Evolutionary conservation across 1,139 yeast genomes (phyloP).

Genomic region (Sugiyamaella japonica): DNA sequence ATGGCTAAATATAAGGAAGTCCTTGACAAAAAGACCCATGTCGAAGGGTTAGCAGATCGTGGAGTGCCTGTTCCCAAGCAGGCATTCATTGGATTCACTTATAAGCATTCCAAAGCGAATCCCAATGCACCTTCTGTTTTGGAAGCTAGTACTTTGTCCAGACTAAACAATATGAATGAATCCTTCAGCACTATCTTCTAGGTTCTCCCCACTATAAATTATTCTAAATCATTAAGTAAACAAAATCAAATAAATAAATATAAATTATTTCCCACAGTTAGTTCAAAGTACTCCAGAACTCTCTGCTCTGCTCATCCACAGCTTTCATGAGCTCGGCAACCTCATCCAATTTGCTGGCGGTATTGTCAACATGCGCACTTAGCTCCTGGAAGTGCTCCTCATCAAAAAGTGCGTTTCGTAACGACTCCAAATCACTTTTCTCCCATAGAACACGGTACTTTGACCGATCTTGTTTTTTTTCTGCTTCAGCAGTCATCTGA

Average conservation of each 20-base stretch:
- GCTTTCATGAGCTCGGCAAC: constrained; percentile 46
- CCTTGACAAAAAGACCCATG: constrained; percentile 71
- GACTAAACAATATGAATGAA: constrained; percentile 24
- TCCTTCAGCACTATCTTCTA: constrained; percentile 30
- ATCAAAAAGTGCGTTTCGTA: constrained; percentile 45
- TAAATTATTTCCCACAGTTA: neutral
- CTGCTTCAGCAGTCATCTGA: constrained; percentile 50
- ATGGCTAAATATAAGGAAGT: constrained; percentile 98
- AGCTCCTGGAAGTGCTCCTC: constrained; percentile 47
- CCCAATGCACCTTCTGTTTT: constrained; percentile 19
- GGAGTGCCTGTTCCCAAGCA: constrained; percentile 55
- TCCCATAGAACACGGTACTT: constrained; percentile 39
- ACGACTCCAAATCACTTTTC: constrained; percentile 36
- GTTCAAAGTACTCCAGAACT: constrained; percentile 32
- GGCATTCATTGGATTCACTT: constrained; percentile 94
- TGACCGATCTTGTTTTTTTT: constrained; percentile 33
- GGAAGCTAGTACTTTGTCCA: constrained; percentile 25
- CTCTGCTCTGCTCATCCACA: constrained; percentile 39
- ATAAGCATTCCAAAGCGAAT: constrained; percentile 59
- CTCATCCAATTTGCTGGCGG: constrained; percentile 45
- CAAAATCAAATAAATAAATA: constrained; percentile 8
- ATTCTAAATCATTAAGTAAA: constrained; percentile 4
- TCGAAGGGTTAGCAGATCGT: constrained; percentile 77
- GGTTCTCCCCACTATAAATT: neutral
- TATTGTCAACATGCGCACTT: constrained; percentile 44